Conservation (phyloP, 805 yeast species). For the Starmera dryadoides region DNA sequence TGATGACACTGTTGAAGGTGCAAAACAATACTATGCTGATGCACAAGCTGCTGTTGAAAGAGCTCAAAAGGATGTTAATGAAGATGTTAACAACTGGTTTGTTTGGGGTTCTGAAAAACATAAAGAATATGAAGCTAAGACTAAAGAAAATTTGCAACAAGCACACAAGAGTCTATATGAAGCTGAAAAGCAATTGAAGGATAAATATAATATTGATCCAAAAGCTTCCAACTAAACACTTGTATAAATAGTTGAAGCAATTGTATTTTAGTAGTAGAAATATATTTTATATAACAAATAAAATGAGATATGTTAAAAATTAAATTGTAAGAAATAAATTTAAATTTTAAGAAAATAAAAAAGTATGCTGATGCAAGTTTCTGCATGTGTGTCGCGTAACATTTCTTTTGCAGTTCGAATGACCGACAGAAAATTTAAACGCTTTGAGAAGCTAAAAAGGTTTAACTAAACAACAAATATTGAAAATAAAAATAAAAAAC, state of each 20-base stretch:
- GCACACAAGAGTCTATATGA: constrained; percentile 15
- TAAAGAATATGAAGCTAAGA: constrained; percentile 24
- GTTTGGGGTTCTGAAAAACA: constrained; percentile 30
- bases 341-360: too few relatives aligned
- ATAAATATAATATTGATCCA: background rate
- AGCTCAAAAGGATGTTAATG: constrained; percentile 26
- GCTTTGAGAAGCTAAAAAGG: background rate
- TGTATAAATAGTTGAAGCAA: too few relatives aligned
- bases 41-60: constrained; percentile 24
- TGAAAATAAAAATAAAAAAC: constrained; percentile 9
- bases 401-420: background rate
- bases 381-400: background rate
- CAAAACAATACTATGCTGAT: constrained; percentile 22
- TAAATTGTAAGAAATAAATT: too few relatives aligned
- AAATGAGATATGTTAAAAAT: too few relatives aligned
- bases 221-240: too few relatives aligned
- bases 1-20: constrained; percentile 17
- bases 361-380: too few relatives aligned
- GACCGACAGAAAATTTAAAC: background rate
- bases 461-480: too few relatives aligned
- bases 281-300: too few relatives aligned
- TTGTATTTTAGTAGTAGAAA: too few relatives aligned
- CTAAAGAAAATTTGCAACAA: constrained; percentile 23
- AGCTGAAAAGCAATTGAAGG: constrained; percentile 12
- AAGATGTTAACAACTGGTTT: constrained; percentile 28